A percentile compares a stretch with the other conserved stretches of the same genome.
Conservation (phyloP, 1,284 basidiomycete species). For the Ganoderma multipileum region DNA sequence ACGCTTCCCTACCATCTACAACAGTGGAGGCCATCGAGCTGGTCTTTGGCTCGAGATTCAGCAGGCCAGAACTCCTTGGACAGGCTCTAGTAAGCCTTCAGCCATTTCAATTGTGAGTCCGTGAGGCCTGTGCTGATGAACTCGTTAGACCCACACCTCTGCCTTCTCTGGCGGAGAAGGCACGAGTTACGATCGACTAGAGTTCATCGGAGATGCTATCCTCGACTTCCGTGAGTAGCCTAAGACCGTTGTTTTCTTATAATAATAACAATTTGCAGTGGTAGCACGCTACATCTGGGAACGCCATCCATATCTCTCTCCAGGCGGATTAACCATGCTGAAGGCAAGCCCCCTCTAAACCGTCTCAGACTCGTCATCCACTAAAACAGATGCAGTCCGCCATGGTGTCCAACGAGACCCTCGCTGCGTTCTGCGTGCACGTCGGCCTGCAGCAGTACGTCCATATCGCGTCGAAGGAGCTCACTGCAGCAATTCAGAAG, state of each 20-base stretch:
- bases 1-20: conserved; percentile 38
- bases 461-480: conserved; percentile 58
- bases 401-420: conserved; percentile 80
- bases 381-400: conserved; percentile 55
- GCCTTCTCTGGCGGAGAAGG: conserved; percentile 55
- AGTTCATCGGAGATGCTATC: conserved; percentile 85
- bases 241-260: too few relatives aligned
- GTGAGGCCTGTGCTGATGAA: not conserved
- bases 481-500: conserved; percentile 55
- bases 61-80: conserved; percentile 64
- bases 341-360: conserved; percentile 55
- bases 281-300: conserved; percentile 75
- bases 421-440: conserved; percentile 76
- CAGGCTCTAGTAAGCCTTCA: conserved; percentile 69
- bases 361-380: not conserved
- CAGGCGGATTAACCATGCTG: conserved; percentile 75
- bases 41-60: conserved; percentile 68
- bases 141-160: conserved; percentile 66
- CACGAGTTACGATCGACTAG: conserved; percentile 73
- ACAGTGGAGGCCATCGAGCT: conserved; percentile 63
- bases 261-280: conserved; percentile 51
- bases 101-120: not conserved
- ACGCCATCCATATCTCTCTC: conserved; percentile 65
- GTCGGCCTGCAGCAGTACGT: conserved; percentile 70
- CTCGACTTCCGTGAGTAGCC: conserved; percentile 73